Percentiles rank a stretch among this genome's conserved stretches.
Evolutionary conservation across 371 early-diverging fungal species (phyloP).

Genomic region (Syncephalis plumigaleata): DNA sequence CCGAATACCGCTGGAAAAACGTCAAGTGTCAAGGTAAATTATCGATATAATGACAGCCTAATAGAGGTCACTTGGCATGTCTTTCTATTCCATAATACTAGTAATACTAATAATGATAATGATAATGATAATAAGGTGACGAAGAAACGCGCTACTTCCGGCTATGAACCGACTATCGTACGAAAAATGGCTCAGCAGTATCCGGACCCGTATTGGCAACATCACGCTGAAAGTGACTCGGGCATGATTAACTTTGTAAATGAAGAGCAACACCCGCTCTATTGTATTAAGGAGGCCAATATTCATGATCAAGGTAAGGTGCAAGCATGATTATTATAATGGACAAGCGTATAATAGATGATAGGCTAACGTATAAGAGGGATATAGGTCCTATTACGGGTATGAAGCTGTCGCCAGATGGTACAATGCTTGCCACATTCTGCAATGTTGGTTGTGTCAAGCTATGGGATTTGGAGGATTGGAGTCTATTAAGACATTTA

Average conservation of each 20-base stretch:
- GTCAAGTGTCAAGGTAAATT: no score
- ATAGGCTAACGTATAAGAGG: no score
- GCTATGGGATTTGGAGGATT: slow-evolving; percentile 64
- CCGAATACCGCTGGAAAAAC: no score
- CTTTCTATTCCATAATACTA: no score
- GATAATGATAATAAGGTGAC: no score
- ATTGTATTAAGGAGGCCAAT: slow-evolving; percentile 22
- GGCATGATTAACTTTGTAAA: slow-evolving; percentile 39
- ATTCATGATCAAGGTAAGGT: slow-evolving; percentile 23
- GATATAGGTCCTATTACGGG: slow-evolving; percentile 42
- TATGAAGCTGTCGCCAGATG: slow-evolving; percentile 65
- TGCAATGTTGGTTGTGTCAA: slow-evolving; percentile 58
- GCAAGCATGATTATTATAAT: slow-evolving; percentile 11
- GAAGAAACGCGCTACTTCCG: no score
- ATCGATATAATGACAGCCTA: no score
- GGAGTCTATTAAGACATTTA: slow-evolving; percentile 40
- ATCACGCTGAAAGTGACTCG: slow-evolving; percentile 21
- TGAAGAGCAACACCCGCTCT: slow-evolving; percentile 29
- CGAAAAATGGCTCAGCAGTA: slow-evolving; percentile 24
- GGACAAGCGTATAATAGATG: not conserved
- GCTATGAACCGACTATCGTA: slow-evolving; percentile 21
- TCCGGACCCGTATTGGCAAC: slow-evolving; percentile 43
- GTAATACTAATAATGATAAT: no score
- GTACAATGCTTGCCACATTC: slow-evolving; percentile 65
- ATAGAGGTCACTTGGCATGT: no score